Percentiles rank a stretch among this genome's conserved stretches.
These are phyloP conservation scores for Sporothrix schenckii DNA, from an alignment of 2,329 filamentous ascomycete genomes.

Conservation along the genomic window DNA sequence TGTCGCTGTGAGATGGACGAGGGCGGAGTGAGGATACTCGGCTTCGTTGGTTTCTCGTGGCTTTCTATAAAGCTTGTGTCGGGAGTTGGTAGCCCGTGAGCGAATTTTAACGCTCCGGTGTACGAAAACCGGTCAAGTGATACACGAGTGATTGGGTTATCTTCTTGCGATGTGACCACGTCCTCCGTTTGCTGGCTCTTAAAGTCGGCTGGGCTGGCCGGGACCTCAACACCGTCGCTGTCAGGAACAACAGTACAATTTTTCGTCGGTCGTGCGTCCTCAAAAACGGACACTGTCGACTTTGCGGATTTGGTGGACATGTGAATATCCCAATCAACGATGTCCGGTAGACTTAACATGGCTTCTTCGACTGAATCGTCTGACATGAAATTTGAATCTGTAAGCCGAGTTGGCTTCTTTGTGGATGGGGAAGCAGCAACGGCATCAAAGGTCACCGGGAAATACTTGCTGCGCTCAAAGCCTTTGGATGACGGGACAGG, in stretches of 20 bases:
- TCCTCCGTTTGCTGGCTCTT: not conserved
- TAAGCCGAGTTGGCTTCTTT: constrained; percentile 36
- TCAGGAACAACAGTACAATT: constrained; percentile 12
- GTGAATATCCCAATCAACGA: constrained; percentile 51
- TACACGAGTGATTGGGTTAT: constrained; percentile 26
- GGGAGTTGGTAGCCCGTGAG: constrained; percentile 49
- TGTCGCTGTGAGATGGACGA: constrained; percentile 13
- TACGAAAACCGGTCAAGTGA: constrained; percentile 38
- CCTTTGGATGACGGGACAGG: constrained; percentile 34
- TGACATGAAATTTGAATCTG: constrained; percentile 54
- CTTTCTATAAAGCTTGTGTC: constrained; percentile 39
- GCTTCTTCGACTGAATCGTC: constrained; percentile 62
- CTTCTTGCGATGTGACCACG: not conserved
- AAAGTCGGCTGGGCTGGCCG: constrained; percentile 30
- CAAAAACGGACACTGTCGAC: constrained; percentile 46
- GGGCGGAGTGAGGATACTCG: constrained; percentile 21
- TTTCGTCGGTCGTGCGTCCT: constrained; percentile 42
- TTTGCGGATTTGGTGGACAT: constrained; percentile 42
- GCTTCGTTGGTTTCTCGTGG: not conserved
- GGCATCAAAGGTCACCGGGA: constrained; percentile 42
- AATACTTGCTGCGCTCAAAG: constrained; percentile 58
- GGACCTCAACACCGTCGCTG: constrained; percentile 34
- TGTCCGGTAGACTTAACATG: constrained; percentile 55
- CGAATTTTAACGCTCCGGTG: constrained; percentile 39
- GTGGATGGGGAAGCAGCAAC: not conserved